A percentile compares a stretch with the other conserved stretches of the same genome.
Conservation (phyloP, 225 moss, liverwort and hornwort species). For the Polytrichum formosum region DNA sequence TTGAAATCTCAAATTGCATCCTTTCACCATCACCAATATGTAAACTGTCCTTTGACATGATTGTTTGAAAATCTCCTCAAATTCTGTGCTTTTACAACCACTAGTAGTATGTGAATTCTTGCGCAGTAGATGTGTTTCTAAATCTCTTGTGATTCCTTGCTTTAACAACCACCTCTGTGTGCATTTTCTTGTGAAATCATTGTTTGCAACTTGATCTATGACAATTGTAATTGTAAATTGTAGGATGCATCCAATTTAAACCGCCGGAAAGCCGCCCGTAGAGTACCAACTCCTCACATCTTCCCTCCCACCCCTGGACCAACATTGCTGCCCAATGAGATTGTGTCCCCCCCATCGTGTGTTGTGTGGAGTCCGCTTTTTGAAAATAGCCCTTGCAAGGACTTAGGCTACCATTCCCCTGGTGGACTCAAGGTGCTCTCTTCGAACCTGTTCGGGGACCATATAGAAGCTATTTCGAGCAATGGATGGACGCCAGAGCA, state of each 20-base stretch:
- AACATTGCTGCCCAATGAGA: background rate
- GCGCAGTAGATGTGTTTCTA: too few species aligned
- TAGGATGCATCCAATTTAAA: slow-evolving; percentile 15
- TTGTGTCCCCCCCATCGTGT: slow-evolving; percentile 1
- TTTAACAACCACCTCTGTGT: too few species aligned
- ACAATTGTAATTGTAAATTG: background rate
- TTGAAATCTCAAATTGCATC: too few species aligned
- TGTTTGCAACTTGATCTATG: background rate
- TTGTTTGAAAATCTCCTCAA: too few species aligned
- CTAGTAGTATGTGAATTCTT: too few species aligned
- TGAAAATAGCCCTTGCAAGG: background rate
- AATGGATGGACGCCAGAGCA: background rate
- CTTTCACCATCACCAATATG: too few species aligned
- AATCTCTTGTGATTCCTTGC: too few species aligned
- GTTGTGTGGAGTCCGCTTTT: slow-evolving; percentile 18
- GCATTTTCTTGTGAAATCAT: too few species aligned
- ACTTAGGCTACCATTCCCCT: background rate
- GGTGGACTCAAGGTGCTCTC: slow-evolving; percentile 8
- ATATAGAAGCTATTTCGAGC: background rate
- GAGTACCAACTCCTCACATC: background rate
- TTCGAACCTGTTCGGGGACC: background rate
- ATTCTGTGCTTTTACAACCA: too few species aligned
- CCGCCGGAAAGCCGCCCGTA: background rate
- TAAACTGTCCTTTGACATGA: too few species aligned
- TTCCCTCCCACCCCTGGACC: background rate